These are phyloP conservation scores for Rhodotorula sp. DNA, from an alignment of 1,284 basidiomycete genomes.

Conservation along the genomic window DNA sequence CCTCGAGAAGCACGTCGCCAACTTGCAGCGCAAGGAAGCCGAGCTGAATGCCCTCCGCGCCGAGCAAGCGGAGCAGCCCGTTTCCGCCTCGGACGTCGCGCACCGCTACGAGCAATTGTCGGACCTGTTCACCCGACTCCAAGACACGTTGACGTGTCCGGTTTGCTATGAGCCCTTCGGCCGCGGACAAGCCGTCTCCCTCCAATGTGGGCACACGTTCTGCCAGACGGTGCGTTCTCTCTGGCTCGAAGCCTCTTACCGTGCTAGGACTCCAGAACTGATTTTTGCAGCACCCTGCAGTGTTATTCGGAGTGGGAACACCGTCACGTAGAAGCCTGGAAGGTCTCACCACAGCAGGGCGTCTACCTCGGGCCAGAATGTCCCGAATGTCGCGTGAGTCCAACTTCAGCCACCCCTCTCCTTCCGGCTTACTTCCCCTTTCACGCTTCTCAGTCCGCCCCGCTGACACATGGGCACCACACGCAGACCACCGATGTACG, in stretches of 20 bases:
- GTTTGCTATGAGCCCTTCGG: conserved; percentile 33
- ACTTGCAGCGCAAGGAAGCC: conserved; percentile 17
- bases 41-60: conserved; percentile 18
- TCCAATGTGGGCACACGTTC: conserved; percentile 38
- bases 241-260: too few species aligned
- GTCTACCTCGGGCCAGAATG: conserved; percentile 32
- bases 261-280: neutral
- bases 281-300: neutral
- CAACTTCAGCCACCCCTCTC: too few species aligned
- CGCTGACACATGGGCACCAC: too few species aligned
- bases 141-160: conserved; percentile 28
- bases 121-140: conserved; percentile 11
- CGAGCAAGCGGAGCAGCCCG: conserved; percentile 18
- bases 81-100: conserved; percentile 14
- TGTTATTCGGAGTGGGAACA: conserved; percentile 25
- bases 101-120: conserved; percentile 19
- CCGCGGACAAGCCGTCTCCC: conserved; percentile 4
- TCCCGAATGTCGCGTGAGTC: conserved; percentile 28
- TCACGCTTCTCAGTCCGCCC: too few species aligned
- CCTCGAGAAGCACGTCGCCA: conserved; percentile 12
- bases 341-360: conserved; percentile 15
- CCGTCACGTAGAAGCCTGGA: conserved; percentile 20
- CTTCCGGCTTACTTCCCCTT: too few species aligned
- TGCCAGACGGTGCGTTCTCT: conserved; percentile 9
- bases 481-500: conserved; percentile 2